Conservation (phyloP, 371 early-diverging fungal genomes). For the Mucor indicus region DNA sequence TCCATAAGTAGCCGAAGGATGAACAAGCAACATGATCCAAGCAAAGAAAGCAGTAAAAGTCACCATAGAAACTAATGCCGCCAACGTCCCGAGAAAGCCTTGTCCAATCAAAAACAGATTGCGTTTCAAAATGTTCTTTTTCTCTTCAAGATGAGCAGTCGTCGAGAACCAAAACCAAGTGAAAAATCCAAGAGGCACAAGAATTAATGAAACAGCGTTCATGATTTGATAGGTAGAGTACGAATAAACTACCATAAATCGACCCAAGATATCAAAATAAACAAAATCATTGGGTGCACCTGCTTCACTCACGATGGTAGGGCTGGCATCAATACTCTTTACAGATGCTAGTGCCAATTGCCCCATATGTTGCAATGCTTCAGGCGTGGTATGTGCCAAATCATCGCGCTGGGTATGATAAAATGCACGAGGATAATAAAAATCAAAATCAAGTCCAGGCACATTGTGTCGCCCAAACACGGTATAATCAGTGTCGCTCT, state of each 20-base stretch:
- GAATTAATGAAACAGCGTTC: slow-evolving; percentile 34
- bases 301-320: slow-evolving; percentile 7
- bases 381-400: slow-evolving; percentile 42
- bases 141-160: background rate
- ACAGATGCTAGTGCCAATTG: slow-evolving; percentile 40
- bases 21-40: slow-evolving; percentile 9
- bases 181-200: slow-evolving; percentile 23
- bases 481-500: slow-evolving; percentile 67
- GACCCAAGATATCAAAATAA: slow-evolving; percentile 53
- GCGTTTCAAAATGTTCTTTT: background rate
- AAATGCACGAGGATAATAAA: slow-evolving; percentile 57
- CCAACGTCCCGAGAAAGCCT: slow-evolving; percentile 11
- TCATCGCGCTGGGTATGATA: slow-evolving; percentile 66
- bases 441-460: slow-evolving; percentile 71
- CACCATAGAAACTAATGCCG: slow-evolving; percentile 11
- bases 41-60: slow-evolving; percentile 10
- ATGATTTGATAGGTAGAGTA: slow-evolving; percentile 42
- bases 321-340: slow-evolving; percentile 26
- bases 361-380: slow-evolving; percentile 64
- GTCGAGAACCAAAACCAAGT: slow-evolving; percentile 7
- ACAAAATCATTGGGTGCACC: slow-evolving; percentile 25
- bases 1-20: slow-evolving; percentile 33
- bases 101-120: background rate
- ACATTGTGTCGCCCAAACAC: slow-evolving; percentile 54
- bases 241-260: slow-evolving; percentile 42